Percentiles rank a stretch among this genome's conserved stretches.
Evolutionary conservation across 768 basidiomycete genomes (phyloP).

Genomic region (Heimioporus sp.): DNA sequence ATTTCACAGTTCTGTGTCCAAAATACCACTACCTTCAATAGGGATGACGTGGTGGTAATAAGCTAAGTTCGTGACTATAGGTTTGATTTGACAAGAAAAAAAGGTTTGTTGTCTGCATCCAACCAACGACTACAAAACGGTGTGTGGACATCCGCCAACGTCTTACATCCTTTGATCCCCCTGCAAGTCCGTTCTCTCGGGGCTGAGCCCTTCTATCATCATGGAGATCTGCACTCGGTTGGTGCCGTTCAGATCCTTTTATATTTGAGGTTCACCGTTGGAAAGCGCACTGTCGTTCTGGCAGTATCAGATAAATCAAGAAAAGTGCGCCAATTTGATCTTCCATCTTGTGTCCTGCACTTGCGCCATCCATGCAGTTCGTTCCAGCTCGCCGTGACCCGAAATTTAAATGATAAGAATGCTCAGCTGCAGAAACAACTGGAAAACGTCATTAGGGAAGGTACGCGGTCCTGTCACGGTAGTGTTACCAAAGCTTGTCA

Average conservation of each 20-base stretch:
- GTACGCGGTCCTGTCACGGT: conserved; percentile 31
- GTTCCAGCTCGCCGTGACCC: conserved; percentile 81
- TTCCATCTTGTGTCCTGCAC: not conserved
- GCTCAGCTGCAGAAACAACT: conserved; percentile 81
- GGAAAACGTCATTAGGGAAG: conserved; percentile 84
- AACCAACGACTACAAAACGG: conserved; percentile 90
- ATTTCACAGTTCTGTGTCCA: not conserved
- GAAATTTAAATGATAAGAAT: conserved; percentile 80
- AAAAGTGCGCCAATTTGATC: conserved; percentile 48
- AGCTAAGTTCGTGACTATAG: not conserved
- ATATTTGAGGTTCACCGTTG: conserved; percentile 2
- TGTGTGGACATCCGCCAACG: conserved; percentile 39
- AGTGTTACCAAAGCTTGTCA: not conserved
- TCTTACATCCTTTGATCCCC: not conserved
- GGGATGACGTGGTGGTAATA: conserved; percentile 60
- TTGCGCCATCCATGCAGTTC: conserved; percentile 33
- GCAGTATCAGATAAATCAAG: conserved; percentile 89
- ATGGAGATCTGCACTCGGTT: conserved; percentile 82
- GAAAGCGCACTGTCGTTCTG: conserved; percentile 81
- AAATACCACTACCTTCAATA: not conserved
- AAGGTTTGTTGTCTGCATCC: conserved; percentile 83
- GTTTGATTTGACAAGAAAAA: conserved; percentile 1
- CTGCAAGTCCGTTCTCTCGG: conserved; percentile 78
- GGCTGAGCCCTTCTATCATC: conserved; percentile 69
- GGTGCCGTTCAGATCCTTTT: conserved; percentile 8